phyloP scores from a whole-genome alignment of 176 grass and related monocot species.

The Hsuehochloa calcarea region DNA sequence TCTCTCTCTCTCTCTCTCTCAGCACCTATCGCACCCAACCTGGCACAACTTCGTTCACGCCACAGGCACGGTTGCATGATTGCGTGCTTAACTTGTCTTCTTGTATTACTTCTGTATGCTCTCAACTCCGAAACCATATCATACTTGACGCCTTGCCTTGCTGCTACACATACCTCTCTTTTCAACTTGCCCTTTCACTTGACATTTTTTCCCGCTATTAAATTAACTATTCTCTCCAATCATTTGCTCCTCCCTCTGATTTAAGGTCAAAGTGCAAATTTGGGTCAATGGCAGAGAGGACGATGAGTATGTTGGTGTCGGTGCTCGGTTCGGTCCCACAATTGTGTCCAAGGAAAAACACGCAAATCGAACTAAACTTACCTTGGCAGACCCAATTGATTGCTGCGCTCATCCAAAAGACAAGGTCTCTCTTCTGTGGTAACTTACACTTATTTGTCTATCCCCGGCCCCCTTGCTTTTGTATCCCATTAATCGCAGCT shows the following conservation, averaged over 20 bases:
- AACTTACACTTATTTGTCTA: background rate
- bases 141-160: too few relatives aligned
- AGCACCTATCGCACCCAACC: too few relatives aligned
- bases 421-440: constrained; percentile 38
- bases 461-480: background rate
- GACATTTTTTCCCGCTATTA: too few relatives aligned
- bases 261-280: constrained; percentile 94
- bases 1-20: too few relatives aligned
- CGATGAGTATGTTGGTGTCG: constrained; percentile 81
- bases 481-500: background rate
- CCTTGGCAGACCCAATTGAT: constrained; percentile 63
- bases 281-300: constrained; percentile 65
- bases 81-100: too few relatives aligned
- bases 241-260: background rate
- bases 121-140: too few relatives aligned
- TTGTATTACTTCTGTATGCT: too few relatives aligned
- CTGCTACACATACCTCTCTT: too few relatives aligned
- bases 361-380: constrained; percentile 64
- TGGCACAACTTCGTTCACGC: too few relatives aligned
- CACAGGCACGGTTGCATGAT: too few relatives aligned
- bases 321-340: constrained; percentile 79
- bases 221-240: background rate
- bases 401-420: constrained; percentile 51
- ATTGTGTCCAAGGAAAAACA: constrained; percentile 90
- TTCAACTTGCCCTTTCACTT: too few relatives aligned